These are phyloP conservation scores for Globisporangium spinosum DNA, from an alignment of 352 stramenopile genomes.

Conservation along the genomic window DNA sequence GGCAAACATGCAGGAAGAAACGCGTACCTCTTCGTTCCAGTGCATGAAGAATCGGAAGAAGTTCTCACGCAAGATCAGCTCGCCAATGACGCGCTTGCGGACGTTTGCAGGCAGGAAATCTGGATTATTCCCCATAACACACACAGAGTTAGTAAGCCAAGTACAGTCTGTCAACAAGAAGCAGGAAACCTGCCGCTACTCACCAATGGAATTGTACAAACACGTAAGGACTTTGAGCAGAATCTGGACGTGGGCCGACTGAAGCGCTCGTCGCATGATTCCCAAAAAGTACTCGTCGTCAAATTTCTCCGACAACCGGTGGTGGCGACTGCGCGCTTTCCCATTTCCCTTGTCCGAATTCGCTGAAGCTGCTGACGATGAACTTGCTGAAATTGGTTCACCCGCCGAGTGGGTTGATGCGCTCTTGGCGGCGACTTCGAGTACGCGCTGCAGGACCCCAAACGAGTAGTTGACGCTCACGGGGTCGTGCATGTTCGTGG, in stretches of 20 bases:
- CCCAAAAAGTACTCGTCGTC: slow-evolving; percentile 69
- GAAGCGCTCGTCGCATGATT: slow-evolving; percentile 64
- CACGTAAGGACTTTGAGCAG: slow-evolving; percentile 85
- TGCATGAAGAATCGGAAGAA: slow-evolving; percentile 86
- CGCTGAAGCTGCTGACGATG: not conserved
- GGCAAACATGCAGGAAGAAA: not conserved
- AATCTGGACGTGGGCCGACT: slow-evolving; percentile 79
- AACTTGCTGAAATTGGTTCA: not conserved
- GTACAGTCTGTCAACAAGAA: not conserved
- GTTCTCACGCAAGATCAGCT: slow-evolving; percentile 80
- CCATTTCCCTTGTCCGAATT: slow-evolving; percentile 8
- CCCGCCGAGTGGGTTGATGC: slow-evolving; percentile 1
- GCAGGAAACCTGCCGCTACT: not conserved
- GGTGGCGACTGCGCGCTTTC: slow-evolving; percentile 12
- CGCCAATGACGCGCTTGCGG: slow-evolving; percentile 61
- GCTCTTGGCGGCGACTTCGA: slow-evolving; percentile 49
- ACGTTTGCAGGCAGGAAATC: slow-evolving; percentile 62
- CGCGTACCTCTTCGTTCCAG: slow-evolving; percentile 84
- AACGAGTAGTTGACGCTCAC: slow-evolving; percentile 84
- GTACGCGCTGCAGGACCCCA: slow-evolving; percentile 68
- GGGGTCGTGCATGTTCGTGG: slow-evolving; percentile 80
- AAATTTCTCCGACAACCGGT: slow-evolving; percentile 46
- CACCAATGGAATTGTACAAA: slow-evolving; percentile 82
- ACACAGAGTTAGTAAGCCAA: not conserved
- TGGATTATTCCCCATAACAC: slow-evolving; percentile 14